These are phyloP conservation scores for Alternaria triticimaculans DNA, from an alignment of 2,329 filamentous ascomycete genomes.

Conservation along the genomic window DNA sequence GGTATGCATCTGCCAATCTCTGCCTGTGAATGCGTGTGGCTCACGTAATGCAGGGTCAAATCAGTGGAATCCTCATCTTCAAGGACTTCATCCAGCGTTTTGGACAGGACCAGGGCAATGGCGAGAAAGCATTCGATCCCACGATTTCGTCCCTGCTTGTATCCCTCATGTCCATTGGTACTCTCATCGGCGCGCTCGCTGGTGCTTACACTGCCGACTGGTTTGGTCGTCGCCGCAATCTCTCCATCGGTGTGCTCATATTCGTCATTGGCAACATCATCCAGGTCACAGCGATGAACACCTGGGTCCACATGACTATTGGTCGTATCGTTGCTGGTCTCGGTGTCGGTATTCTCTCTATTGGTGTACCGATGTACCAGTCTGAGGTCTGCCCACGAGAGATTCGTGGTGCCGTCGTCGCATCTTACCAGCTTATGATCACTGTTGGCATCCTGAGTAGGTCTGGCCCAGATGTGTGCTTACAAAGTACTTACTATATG, in stretches of 20 bases:
- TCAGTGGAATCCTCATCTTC: conserved; percentile 50
- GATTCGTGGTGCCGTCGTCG: conserved; percentile 69
- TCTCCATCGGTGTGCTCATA: conserved; percentile 57
- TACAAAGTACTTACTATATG: background rate
- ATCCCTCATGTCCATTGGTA: conserved; percentile 48
- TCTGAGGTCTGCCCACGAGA: conserved; percentile 67
- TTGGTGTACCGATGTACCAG: conserved; percentile 72
- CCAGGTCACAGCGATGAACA: conserved; percentile 50
- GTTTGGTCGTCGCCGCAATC: conserved; percentile 55
- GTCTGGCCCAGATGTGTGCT: background rate
- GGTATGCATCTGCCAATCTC: conserved; percentile 32
- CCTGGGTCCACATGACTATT: conserved; percentile 58
- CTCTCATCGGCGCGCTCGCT: conserved; percentile 50
- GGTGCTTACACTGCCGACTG: conserved; percentile 61
- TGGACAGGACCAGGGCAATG: conserved; percentile 54
- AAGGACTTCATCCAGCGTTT: conserved; percentile 65
- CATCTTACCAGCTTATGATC: conserved; percentile 55
- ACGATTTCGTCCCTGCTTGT: conserved; percentile 54
- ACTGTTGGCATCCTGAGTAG: conserved; percentile 50
- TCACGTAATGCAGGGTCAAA: conserved; percentile 33
- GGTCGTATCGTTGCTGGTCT: conserved; percentile 53
- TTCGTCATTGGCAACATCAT: conserved; percentile 54
- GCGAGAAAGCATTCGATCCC: conserved; percentile 47
- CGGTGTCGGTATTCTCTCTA: conserved; percentile 54
- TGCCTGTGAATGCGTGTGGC: background rate